Conservation (phyloP, 2,329 filamentous ascomycete genomes). For the Phoma sp. region DNA sequence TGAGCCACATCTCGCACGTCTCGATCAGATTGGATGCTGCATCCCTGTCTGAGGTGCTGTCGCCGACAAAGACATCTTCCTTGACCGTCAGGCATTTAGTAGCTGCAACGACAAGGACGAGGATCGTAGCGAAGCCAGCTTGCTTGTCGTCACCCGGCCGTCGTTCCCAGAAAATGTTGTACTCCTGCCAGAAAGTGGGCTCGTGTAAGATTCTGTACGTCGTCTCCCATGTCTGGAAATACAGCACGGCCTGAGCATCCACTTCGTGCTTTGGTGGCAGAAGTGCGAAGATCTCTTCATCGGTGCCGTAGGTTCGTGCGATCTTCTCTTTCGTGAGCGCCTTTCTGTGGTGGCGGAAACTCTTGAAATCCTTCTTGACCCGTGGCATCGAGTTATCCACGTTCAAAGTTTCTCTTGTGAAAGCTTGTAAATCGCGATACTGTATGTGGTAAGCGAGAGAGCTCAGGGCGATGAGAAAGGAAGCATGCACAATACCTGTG, state of each 20-base stretch:
- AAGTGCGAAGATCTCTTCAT: conserved; percentile 45
- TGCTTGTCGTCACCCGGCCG: conserved; percentile 29
- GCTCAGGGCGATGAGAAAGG: neutral
- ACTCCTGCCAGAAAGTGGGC: conserved; percentile 60
- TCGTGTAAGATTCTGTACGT: conserved; percentile 61
- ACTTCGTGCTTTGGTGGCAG: conserved; percentile 47
- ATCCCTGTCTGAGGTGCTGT: conserved; percentile 52
- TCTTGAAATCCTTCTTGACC: conserved; percentile 43
- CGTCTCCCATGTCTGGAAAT: conserved; percentile 60
- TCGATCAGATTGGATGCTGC: conserved; percentile 48
- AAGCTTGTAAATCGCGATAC: conserved; percentile 47
- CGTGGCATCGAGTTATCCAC: conserved; percentile 39
- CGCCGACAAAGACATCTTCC: conserved; percentile 50
- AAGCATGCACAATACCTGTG: conserved; percentile 33
- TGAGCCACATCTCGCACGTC: conserved; percentile 52
- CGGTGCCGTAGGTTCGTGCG: conserved; percentile 22
- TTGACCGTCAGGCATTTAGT: conserved; percentile 45
- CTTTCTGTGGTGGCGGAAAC: conserved; percentile 40
- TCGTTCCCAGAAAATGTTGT: conserved; percentile 55
- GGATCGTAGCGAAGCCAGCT: conserved; percentile 47
- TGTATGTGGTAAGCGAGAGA: conserved; percentile 11
- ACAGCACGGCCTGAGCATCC: conserved; percentile 54
- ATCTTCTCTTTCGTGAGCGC: conserved; percentile 29
- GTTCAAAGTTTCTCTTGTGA: conserved; percentile 41
- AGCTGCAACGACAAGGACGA: conserved; percentile 50